Conservation (phyloP, 768 basidiomycete genomes). For the Hemileccinum impolitum region DNA sequence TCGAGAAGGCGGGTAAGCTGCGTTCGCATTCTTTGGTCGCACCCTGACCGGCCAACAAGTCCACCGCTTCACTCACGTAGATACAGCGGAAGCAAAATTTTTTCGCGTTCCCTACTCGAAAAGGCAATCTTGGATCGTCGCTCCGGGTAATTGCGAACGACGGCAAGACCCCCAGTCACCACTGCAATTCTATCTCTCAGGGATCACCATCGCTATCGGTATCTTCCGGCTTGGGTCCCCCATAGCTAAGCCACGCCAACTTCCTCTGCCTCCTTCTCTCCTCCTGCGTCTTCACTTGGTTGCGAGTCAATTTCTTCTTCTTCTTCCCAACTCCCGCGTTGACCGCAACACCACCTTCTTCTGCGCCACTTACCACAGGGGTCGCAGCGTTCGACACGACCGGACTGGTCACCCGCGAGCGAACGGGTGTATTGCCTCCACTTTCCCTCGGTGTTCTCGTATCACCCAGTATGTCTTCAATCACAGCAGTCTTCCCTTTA, state of each 20-base stretch:
- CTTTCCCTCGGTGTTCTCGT: slow-evolving; percentile 67
- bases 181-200: slow-evolving; percentile 3
- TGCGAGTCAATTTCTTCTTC: slow-evolving; percentile 91
- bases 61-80: neutral
- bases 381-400: slow-evolving; percentile 68
- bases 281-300: slow-evolving; percentile 85
- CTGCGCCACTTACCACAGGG: slow-evolving; percentile 75
- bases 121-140: slow-evolving; percentile 32
- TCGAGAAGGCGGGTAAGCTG: slow-evolving; percentile 4
- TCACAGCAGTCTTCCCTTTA: slow-evolving; percentile 81
- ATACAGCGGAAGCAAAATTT: slow-evolving; percentile 12
- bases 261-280: slow-evolving; percentile 80
- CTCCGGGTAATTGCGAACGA: slow-evolving; percentile 18
- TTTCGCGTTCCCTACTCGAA: slow-evolving; percentile 14
- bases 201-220: slow-evolving; percentile 60
- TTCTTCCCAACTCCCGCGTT: slow-evolving; percentile 47
- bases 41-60: neutral
- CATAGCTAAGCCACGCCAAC: slow-evolving; percentile 77
- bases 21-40: neutral
- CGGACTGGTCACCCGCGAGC: slow-evolving; percentile 70
- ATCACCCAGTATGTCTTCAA: slow-evolving; percentile 82
- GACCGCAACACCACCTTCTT: slow-evolving; percentile 44
- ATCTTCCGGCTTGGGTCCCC: slow-evolving; percentile 81
- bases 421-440: slow-evolving; percentile 64
- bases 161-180: slow-evolving; percentile 20